These are phyloP conservation scores for Capsicum pubescens DNA, from an alignment of 257 asterid species.

Conservation along the genomic window DNA sequence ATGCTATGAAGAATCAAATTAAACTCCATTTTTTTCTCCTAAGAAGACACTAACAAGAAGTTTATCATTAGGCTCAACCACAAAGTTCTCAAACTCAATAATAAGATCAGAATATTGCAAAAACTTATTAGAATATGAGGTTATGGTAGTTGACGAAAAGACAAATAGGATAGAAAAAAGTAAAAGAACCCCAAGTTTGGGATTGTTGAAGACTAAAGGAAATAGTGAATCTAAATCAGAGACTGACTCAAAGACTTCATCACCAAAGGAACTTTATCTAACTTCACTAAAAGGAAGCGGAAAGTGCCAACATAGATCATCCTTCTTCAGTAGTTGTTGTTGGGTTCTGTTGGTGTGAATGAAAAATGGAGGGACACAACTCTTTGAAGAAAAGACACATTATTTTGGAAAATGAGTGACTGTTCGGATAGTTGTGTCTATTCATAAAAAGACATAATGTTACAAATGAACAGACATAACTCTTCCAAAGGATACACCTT, in stretches of 20 bases:
- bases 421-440: too few relatives aligned
- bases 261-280: slow-evolving; percentile 35
- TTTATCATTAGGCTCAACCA: slow-evolving; percentile 45
- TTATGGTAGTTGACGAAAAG: slow-evolving; percentile 56
- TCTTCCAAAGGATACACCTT: too few relatives aligned
- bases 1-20: slow-evolving; percentile 55
- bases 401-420: too few relatives aligned
- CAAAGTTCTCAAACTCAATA: slow-evolving; percentile 34
- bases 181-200: slow-evolving; percentile 37
- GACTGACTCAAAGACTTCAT: slow-evolving; percentile 31
- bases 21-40: slow-evolving; percentile 64
- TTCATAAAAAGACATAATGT: too few relatives aligned
- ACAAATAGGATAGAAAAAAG: slow-evolving; percentile 61
- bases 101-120: slow-evolving; percentile 32
- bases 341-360: too few relatives aligned
- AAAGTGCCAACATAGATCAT: slow-evolving; percentile 51
- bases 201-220: slow-evolving; percentile 29
- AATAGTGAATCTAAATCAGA: slow-evolving; percentile 24
- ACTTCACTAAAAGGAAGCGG: slow-evolving; percentile 39
- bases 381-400: too few relatives aligned
- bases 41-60: slow-evolving; percentile 56
- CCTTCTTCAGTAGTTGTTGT: slow-evolving; percentile 59
- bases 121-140: slow-evolving; percentile 42
- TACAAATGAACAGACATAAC: too few relatives aligned
- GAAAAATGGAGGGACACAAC: too few relatives aligned